These are phyloP conservation scores for Colletotrichum scovillei DNA, from an alignment of 2,329 filamentous ascomycete genomes.

Conservation along the genomic window DNA sequence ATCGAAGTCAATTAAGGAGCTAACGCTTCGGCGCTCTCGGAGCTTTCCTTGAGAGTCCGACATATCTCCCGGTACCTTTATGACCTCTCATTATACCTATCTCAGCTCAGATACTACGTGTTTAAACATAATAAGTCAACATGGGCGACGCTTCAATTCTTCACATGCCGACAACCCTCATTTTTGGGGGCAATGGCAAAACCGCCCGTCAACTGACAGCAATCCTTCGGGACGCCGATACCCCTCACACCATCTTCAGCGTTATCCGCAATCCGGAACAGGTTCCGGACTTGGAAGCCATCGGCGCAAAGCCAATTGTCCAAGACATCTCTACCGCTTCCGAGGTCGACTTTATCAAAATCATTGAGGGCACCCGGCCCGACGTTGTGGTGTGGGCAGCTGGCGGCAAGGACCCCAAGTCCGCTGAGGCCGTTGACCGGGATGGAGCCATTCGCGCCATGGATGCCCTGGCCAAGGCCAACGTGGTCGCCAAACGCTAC, in stretches of 20 bases:
- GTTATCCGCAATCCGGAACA: slow-evolving; percentile 47
- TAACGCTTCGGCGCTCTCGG: not conserved
- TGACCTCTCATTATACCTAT: not conserved
- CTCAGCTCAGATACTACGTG: not conserved
- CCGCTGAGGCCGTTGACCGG: slow-evolving; percentile 56
- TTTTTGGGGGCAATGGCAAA: slow-evolving; percentile 43
- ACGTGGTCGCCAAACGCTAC: slow-evolving; percentile 52
- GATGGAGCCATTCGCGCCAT: slow-evolving; percentile 58
- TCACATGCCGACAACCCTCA: slow-evolving; percentile 40
- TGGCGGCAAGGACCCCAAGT: slow-evolving; percentile 46
- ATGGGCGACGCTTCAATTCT: slow-evolving; percentile 37
- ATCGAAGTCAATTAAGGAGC: not conserved
- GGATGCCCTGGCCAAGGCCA: slow-evolving; percentile 53
- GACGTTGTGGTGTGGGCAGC: slow-evolving; percentile 48
- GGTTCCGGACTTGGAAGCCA: slow-evolving; percentile 45
- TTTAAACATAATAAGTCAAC: not conserved
- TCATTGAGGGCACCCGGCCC: slow-evolving; percentile 47
- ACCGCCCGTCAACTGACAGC: slow-evolving; percentile 39
- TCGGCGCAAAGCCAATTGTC: slow-evolving; percentile 55
- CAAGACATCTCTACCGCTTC: slow-evolving; percentile 53
- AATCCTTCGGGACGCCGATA: slow-evolving; percentile 33
- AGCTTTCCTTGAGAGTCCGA: not conserved
- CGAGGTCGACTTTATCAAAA: slow-evolving; percentile 49
- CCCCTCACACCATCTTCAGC: slow-evolving; percentile 40
- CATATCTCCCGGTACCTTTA: not conserved